Base-by-base conservation (phyloP, 257 asterid genomes). In the Primulina eburnea region DNA sequence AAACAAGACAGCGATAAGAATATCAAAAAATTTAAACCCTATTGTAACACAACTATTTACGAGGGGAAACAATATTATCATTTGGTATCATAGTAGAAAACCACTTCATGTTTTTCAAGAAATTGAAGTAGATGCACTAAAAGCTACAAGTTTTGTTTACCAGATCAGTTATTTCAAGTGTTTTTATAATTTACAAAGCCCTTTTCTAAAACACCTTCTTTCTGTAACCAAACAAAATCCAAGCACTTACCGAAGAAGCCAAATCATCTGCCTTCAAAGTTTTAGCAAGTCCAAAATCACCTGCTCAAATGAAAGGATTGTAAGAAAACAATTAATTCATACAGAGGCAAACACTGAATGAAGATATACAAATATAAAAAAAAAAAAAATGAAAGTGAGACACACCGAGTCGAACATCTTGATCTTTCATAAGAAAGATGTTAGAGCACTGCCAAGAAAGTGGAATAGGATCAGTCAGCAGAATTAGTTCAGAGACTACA, bases 281-380 rank as follows among this genome's bases (percentile, higher is more conserved):
- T 83, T 89, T 92, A 81, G 98, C 97, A 56, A 92, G 97, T 76
- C 98, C 97, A 80, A 89, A 92, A 76, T 92, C 98, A 82, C 98
- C 97, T 92, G 86, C 55, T 47, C 55, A 47, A 47, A 47, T 47
- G 55, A 47, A 40, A 12, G 55, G 55, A 47, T 47, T 0, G 55
- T 1, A 14, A 47, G n/a, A 12, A 14, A 38, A 47, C 1, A 12
- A 14, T 47, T 47, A 14, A 12, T 47, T 10, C 14, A 14, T 14
- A 47, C 55, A 14, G 55, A 12, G 7, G 18, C 18, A 2, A 47
- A 47, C 55, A 47, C 18, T 47, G 55, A 4, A 47, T 47, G 7
- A 38, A 9, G 14, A 8, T 38, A 38, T 38, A 38, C 9, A 38
- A 38, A 8, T 38, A 38, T 38, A 38, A 38, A 12, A 9, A 43